Evolutionary conservation across 2,329 filamentous ascomycete species (phyloP).

Genomic region (Xylariaceae sp.): DNA sequence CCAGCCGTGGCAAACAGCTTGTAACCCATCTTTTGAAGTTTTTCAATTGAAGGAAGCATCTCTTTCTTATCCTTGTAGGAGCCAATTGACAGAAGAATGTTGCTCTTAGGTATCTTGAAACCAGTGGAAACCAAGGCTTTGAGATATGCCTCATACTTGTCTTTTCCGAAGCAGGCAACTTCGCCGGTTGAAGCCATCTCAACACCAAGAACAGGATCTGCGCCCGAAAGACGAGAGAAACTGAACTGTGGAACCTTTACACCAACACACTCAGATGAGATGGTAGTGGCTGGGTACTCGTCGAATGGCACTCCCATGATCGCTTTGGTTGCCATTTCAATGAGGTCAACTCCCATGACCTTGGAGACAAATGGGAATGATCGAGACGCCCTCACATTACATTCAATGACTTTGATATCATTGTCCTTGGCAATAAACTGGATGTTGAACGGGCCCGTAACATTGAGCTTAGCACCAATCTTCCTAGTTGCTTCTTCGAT

Average conservation of each 20-base stretch:
- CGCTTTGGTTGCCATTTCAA: slow-evolving; percentile 97
- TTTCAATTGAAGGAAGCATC: slow-evolving; percentile 88
- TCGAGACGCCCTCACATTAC: slow-evolving; percentile 91
- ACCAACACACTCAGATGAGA: slow-evolving; percentile 80
- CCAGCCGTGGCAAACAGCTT: slow-evolving; percentile 95
- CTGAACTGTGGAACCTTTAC: slow-evolving; percentile 99
- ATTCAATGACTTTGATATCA: slow-evolving; percentile 99
- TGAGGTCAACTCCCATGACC: slow-evolving; percentile 95
- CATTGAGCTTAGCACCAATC: slow-evolving; percentile 89
- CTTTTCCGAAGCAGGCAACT: slow-evolving; percentile 90
- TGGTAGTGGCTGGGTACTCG: slow-evolving; percentile 73
- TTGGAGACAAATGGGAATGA: slow-evolving; percentile 99
- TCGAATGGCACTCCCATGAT: slow-evolving; percentile 82
- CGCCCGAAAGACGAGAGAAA: slow-evolving; percentile 93
- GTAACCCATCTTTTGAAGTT: slow-evolving; percentile 86
- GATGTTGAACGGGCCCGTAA: slow-evolving; percentile 97
- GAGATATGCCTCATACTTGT: slow-evolving; percentile 97
- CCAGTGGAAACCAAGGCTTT: slow-evolving; percentile 94
- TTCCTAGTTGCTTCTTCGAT: slow-evolving; percentile 95
- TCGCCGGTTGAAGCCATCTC: slow-evolving; percentile 99
- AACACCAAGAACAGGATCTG: slow-evolving; percentile 92
- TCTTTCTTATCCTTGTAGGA: slow-evolving; percentile 98
- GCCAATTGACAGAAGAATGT: slow-evolving; percentile 91
- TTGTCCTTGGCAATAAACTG: slow-evolving; percentile 99
- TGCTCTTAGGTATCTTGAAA: slow-evolving; percentile 93